Evolutionary conservation across 345 rosid genomes (phyloP).

Genomic region (Cardamine resedifolia): DNA sequence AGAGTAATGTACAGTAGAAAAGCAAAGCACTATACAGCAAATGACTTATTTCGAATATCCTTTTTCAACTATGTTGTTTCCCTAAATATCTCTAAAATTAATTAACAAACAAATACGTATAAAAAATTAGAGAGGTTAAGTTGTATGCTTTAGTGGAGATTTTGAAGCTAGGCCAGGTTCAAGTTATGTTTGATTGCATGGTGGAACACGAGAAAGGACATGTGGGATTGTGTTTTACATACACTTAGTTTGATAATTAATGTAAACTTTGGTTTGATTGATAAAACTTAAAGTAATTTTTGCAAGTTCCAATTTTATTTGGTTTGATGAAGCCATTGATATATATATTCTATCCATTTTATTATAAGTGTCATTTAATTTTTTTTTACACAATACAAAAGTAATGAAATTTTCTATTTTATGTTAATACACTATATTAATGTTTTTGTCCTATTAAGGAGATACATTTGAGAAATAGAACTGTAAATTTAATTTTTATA

Average conservation of each 20-base stretch:
- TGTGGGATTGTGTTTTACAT: slow-evolving; percentile 34
- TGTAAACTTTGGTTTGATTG: neutral
- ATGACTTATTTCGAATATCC: no score
- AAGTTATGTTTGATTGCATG: slow-evolving; percentile 35
- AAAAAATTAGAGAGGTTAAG: neutral
- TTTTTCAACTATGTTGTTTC: no score
- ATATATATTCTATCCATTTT: neutral
- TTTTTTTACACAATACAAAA: neutral
- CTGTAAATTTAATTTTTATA: neutral
- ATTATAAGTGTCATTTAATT: neutral
- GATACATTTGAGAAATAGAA: neutral
- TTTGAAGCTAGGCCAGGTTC: slow-evolving; percentile 39
- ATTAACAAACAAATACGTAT: slow-evolving; percentile 1
- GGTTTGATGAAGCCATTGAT: slow-evolving; percentile 22
- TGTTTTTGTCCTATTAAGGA: neutral
- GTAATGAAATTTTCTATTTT: neutral
- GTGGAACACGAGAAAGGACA: slow-evolving; percentile 39
- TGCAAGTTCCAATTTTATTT: slow-evolving; percentile 31
- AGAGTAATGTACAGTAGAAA: no score
- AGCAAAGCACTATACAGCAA: no score
- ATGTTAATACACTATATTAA: neutral
- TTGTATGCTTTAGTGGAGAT: slow-evolving; percentile 15
- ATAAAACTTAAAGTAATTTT: neutral
- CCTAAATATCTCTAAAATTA: no score
- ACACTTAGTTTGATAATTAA: slow-evolving; percentile 5